Evolutionary conservation across 2,329 filamentous ascomycete species (phyloP).

Genomic region (Arthroderma sp.): DNA sequence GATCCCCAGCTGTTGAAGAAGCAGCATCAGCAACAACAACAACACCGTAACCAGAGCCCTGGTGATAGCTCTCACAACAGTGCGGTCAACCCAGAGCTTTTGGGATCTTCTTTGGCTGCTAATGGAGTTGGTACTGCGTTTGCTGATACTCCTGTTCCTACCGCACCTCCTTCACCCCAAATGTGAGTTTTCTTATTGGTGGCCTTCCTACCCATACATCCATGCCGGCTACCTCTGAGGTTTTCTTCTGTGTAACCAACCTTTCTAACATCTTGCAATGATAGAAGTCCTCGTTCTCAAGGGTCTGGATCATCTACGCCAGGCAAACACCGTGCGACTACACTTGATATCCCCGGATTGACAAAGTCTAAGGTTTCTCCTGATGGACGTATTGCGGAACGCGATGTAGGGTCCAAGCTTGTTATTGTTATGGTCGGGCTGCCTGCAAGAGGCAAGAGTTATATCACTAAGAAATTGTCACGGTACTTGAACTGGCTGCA

Average conservation of each 20-base stretch:
- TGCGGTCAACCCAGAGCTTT: conserved; percentile 18
- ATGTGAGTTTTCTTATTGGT: conserved; percentile 36
- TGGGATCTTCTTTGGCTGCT: conserved; percentile 17
- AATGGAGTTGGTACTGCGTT: conserved; percentile 41
- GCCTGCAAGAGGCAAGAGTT: conserved; percentile 90
- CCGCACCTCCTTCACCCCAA: conserved; percentile 48
- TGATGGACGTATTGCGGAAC: conserved; percentile 81
- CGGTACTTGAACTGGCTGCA: conserved; percentile 95
- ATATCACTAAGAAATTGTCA: conserved; percentile 96
- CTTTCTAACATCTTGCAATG: not conserved
- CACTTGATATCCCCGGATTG: conserved; percentile 90
- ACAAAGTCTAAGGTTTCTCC: conserved; percentile 92
- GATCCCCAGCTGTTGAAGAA: conserved; percentile 12
- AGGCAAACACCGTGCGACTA: conserved; percentile 72
- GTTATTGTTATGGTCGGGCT: conserved; percentile 98
- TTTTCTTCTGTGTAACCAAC: too few species aligned
- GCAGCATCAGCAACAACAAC: not conserved
- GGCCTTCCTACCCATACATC: conserved; percentile 1
- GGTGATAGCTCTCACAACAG: conserved; percentile 27
- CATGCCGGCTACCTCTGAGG: not conserved
- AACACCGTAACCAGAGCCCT: conserved; percentile 2
- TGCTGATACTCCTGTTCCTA: conserved; percentile 51
- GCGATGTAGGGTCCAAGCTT: conserved; percentile 90
- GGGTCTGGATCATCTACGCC: conserved; percentile 68
- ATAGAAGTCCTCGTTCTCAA: conserved; percentile 27